Evolutionary conservation across 805 yeast species (phyloP).

Genomic region (Teunomyces panamensis): DNA sequence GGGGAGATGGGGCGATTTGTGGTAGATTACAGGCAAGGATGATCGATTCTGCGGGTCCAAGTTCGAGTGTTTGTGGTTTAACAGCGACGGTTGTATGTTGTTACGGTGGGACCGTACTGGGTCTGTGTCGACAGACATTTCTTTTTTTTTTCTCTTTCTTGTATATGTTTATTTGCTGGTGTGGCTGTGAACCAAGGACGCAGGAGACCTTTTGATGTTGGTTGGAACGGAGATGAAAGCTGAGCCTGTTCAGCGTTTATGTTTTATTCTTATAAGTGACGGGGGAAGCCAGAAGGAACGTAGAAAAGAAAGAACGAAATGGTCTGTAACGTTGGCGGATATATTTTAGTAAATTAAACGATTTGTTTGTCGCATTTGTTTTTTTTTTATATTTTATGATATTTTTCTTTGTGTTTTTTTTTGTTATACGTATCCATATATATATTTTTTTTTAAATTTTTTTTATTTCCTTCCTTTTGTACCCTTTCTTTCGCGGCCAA

Average conservation of each 20-base stretch:
- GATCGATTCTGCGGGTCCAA: background rate
- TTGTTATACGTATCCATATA: background rate
- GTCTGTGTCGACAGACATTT: conserved; percentile 1
- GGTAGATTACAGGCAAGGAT: background rate
- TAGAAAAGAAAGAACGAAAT: background rate
- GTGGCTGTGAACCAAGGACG: background rate
- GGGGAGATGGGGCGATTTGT: background rate
- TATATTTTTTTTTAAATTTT: background rate
- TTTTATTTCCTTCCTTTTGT: no score
- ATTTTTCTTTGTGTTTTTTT: background rate
- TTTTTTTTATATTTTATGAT: background rate
- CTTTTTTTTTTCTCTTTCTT: background rate
- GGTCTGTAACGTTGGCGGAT: background rate
- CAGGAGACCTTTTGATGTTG: no score
- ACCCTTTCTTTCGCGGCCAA: no score
- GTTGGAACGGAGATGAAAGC: no score
- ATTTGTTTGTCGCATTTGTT: background rate
- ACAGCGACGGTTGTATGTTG: background rate
- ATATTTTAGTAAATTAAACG: background rate
- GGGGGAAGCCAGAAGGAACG: background rate
- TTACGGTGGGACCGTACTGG: conserved; percentile 1
- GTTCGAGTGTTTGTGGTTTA: background rate
- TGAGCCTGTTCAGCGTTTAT: no score
- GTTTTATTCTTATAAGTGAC: background rate
- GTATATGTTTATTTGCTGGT: background rate